Percentiles rank a stretch among this genome's conserved stretches.
Conservation (phyloP, 305 asterid species). For the Andrographis paniculata region DNA sequence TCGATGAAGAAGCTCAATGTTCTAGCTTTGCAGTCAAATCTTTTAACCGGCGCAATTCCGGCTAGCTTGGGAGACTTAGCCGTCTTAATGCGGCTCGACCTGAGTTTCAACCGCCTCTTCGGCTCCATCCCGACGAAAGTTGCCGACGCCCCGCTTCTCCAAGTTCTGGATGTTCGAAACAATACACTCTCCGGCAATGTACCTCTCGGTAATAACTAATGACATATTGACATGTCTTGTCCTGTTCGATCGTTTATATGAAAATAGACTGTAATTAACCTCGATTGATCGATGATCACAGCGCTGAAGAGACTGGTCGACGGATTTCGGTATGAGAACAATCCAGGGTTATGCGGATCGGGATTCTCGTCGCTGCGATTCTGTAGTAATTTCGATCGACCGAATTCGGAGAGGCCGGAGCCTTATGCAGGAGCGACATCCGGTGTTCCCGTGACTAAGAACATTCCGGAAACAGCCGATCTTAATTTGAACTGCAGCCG, state of each 20-base stretch:
- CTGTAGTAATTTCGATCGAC: conserved; percentile 37
- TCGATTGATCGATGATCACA: conserved; percentile 24
- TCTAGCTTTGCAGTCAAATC: conserved; percentile 69
- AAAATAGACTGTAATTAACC: conserved; percentile 8
- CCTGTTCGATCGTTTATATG: neutral
- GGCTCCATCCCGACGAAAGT: conserved; percentile 80
- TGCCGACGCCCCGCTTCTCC: conserved; percentile 74
- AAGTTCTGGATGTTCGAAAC: conserved; percentile 63
- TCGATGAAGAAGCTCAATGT: conserved; percentile 58
- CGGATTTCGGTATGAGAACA: conserved; percentile 70
- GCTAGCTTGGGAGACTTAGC: conserved; percentile 75
- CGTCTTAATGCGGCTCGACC: conserved; percentile 57
- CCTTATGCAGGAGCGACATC: conserved; percentile 46
- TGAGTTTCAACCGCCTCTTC: conserved; percentile 64
- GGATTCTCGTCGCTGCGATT: conserved; percentile 48
- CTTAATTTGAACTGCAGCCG: conserved; percentile 57
- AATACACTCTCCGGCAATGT: conserved; percentile 87
- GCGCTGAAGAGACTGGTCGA: conserved; percentile 70
- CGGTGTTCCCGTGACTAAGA: conserved; percentile 39
- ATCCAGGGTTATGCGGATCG: conserved; percentile 69
- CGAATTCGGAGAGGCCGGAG: conserved; percentile 38
- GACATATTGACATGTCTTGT: neutral
- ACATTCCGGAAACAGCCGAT: conserved; percentile 80
- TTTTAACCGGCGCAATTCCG: conserved; percentile 84
- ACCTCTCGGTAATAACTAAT: conserved; percentile 70